A percentile compares a stretch with the other conserved stretches of the same genome.
phyloP scores from a whole-genome alignment of 176 grass and related monocot species.

The Elymus sibiricus region DNA sequence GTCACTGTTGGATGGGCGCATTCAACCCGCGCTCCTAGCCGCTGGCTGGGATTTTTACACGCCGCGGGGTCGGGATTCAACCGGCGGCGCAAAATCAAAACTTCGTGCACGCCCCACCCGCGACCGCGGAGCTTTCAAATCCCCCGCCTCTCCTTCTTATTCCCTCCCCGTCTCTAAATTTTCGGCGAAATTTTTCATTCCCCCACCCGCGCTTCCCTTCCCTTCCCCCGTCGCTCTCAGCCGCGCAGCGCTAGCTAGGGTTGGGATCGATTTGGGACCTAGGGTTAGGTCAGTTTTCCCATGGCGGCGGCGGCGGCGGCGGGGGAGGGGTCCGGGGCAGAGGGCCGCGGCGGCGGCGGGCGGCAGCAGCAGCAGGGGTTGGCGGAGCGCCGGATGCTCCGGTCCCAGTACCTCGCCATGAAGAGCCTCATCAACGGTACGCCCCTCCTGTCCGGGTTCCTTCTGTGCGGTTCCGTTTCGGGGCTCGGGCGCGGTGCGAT shows the following conservation, averaged over 20 bases:
- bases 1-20: not conserved
- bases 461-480: not conserved
- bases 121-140: slow-evolving; percentile 16
- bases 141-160: not conserved
- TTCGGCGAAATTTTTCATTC: not conserved
- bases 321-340: not conserved
- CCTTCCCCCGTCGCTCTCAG: not conserved
- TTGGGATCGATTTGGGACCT: not conserved
- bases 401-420: slow-evolving; percentile 69
- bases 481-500: not conserved
- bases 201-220: not conserved
- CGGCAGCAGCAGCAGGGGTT: slow-evolving; percentile 25
- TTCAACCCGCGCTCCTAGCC: not conserved
- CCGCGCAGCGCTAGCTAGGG: not conserved
- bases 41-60: not conserved
- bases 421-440: slow-evolving; percentile 81
- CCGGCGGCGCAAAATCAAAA: not conserved
- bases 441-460: not conserved
- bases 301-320: slow-evolving; percentile 19
- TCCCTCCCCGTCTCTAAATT: not conserved
- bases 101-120: not conserved
- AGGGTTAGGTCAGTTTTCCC: not conserved
- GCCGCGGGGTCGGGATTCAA: too few relatives aligned
- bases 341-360: not conserved
- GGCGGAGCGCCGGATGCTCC: slow-evolving; percentile 64